phyloP scores from a whole-genome alignment of 305 asterid genomes.

The Plantago lanceolata region DNA sequence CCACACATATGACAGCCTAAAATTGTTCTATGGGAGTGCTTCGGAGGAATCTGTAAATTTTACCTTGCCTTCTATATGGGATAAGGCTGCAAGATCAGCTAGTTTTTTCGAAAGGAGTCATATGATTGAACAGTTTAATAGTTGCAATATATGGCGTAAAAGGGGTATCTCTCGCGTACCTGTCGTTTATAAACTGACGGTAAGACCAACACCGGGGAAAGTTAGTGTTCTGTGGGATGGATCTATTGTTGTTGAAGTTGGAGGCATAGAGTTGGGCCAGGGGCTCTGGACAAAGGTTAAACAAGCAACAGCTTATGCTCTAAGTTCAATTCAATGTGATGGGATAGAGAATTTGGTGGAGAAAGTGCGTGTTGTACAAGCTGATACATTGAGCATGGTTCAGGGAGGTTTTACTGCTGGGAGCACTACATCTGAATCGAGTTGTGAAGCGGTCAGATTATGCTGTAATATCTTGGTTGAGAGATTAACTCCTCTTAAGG shows the following conservation, averaged over 20 bases:
- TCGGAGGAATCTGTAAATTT: conserved; percentile 45
- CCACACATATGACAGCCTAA: conserved; percentile 53
- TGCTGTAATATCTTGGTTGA: conserved; percentile 65
- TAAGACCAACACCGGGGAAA: conserved; percentile 57
- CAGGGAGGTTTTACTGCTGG: conserved; percentile 78
- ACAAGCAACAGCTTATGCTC: conserved; percentile 62
- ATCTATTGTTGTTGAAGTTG: conserved; percentile 68
- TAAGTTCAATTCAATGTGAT: conserved; percentile 42
- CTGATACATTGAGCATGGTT: conserved; percentile 65
- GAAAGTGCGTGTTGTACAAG: conserved; percentile 62
- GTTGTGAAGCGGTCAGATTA: conserved; percentile 71
- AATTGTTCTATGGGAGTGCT: conserved; percentile 35
- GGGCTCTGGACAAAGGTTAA: conserved; percentile 83
- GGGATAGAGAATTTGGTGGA: conserved; percentile 50
- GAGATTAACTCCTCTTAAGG: conserved; percentile 47
- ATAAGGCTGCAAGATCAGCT: conserved; percentile 46
- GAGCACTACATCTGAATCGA: conserved; percentile 80
- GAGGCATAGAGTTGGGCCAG: conserved; percentile 75
- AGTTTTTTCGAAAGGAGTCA: conserved; percentile 33
- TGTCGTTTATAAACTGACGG: conserved; percentile 34
- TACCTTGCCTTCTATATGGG: conserved; percentile 57
- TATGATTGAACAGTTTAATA: conserved; percentile 39
- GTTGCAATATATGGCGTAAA: conserved; percentile 43
- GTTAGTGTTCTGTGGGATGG: conserved; percentile 75
- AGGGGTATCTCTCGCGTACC: conserved; percentile 78